Conservation (phyloP, 352 stramenopile genomes). For the Hyaloperonospora arabidopsidis region DNA sequence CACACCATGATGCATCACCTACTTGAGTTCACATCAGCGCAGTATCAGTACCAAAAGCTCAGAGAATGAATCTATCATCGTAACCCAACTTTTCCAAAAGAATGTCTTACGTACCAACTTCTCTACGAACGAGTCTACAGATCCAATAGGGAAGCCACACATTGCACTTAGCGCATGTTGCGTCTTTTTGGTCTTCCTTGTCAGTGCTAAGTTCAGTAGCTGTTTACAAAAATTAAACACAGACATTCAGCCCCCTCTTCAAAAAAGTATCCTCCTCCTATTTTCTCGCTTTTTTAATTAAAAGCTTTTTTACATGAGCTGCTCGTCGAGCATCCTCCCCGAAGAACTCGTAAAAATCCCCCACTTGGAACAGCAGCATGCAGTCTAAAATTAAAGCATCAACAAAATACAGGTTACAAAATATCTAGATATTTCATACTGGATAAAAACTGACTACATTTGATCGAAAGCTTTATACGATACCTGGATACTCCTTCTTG, state of each 20-base stretch:
- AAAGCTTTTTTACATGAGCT: slow-evolving; percentile 37
- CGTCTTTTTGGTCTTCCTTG: slow-evolving; percentile 53
- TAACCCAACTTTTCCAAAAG: not conserved
- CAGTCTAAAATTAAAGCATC: slow-evolving; percentile 35
- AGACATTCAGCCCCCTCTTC: not conserved
- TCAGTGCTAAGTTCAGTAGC: slow-evolving; percentile 66
- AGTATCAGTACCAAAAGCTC: not conserved
- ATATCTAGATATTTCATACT: not conserved
- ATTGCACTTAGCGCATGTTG: slow-evolving; percentile 56
- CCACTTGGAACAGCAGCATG: slow-evolving; percentile 78
- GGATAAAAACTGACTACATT: too few relatives aligned
- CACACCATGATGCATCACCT: slow-evolving; percentile 77
- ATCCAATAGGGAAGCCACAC: slow-evolving; percentile 69
- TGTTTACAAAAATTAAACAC: slow-evolving; percentile 15
- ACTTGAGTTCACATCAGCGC: not conserved
- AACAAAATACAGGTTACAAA: not conserved
- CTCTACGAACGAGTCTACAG: slow-evolving; percentile 70
- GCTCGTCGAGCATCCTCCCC: slow-evolving; percentile 59
- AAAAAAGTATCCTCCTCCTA: not conserved
- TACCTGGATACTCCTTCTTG: slow-evolving; percentile 72
- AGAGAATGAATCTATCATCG: not conserved
- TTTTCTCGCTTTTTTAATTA: not conserved
- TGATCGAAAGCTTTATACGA: not conserved
- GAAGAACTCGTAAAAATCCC: slow-evolving; percentile 84
- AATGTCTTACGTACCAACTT: slow-evolving; percentile 44